Evolutionary conservation across 2,329 filamentous ascomycete genomes (phyloP), one percentile per base, ranked within the genome.

Genomic region (Ceratocystis papillata): DNA sequence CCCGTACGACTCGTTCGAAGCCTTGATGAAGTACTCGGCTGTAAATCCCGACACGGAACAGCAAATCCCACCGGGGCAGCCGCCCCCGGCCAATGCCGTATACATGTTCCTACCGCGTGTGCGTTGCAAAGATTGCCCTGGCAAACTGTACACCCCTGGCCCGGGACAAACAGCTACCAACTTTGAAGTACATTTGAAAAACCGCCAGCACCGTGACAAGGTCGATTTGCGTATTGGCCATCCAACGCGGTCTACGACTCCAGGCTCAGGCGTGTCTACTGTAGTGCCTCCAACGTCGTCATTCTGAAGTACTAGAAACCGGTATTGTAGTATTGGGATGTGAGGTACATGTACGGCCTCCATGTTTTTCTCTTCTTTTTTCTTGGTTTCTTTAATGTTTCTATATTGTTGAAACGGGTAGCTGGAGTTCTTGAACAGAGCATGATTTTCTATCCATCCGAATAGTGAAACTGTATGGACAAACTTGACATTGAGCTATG

Each of bases 121-220:
- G 69, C 83, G 90, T 67, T 99, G 94, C 74, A 84, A 87, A 60
- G 94, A 99, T 75, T 97, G 94, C 74, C 90, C 90, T 0, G 90
- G 90, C 37, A 97, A 96, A 75, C 79, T 96, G 10, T 99, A 99
- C 75, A 96, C 92, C 0, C 90, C 92, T 0, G 89, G 91, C 0
- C 90, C 92, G 0, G 90, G 87, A 28, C 88, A 83, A 74, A 91
- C 90, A 1, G 89, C 93, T 4, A 87, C 87, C 59, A 96, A 96
- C 73, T 99, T 99, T 69, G 90, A 96, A 76, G 85, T 95, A 1
- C 94, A 99, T 77, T 79, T 97, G 62, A 89, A 87, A 75, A 96
- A 96, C 75, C 84, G 88, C 55, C 79, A 82, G 64, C 94, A 99
- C 75, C 83, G 87, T 71, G 85, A 89, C 70, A 83, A 83, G 71